Conservation (phyloP, 768 basidiomycete genomes). For the Mycena metata region DNA sequence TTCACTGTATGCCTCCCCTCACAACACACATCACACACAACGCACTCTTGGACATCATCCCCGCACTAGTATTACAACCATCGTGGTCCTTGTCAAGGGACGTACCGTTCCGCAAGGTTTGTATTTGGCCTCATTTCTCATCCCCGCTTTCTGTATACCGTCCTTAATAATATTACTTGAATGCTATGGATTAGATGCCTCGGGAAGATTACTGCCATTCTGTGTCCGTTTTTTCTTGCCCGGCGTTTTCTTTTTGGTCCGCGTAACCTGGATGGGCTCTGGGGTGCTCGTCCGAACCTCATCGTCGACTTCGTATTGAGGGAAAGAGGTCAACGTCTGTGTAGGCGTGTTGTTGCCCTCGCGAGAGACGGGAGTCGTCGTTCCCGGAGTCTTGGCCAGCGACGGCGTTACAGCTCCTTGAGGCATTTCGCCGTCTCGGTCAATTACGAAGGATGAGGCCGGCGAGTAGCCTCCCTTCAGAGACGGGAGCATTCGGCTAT, state of each 20-base stretch:
- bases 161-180: slow-evolving; percentile 43
- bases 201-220: slow-evolving; percentile 16
- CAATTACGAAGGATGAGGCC: slow-evolving; percentile 70
- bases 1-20: slow-evolving; percentile 22
- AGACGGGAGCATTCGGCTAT: slow-evolving; percentile 56
- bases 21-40: slow-evolving; percentile 25
- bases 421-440: slow-evolving; percentile 91
- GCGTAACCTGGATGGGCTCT: slow-evolving; percentile 82
- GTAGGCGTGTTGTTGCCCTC: slow-evolving; percentile 53
- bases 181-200: slow-evolving; percentile 36
- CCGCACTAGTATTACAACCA: slow-evolving; percentile 33
- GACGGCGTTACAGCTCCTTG: slow-evolving; percentile 55
- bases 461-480: slow-evolving; percentile 59
- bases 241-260: slow-evolving; percentile 75
- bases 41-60: slow-evolving; percentile 34
- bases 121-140: slow-evolving; percentile 32
- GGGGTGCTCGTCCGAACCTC: slow-evolving; percentile 64
- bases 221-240: slow-evolving; percentile 77
- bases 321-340: slow-evolving; percentile 56
- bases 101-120: slow-evolving; percentile 28
- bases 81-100: slow-evolving; percentile 17
- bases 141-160: slow-evolving; percentile 44
- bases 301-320: slow-evolving; percentile 68
- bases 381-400: slow-evolving; percentile 33
- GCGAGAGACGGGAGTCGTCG: slow-evolving; percentile 47